These are phyloP conservation scores for Cyclaneusma minus DNA, from an alignment of 2,329 filamentous ascomycete species.

Conservation along the genomic window DNA sequence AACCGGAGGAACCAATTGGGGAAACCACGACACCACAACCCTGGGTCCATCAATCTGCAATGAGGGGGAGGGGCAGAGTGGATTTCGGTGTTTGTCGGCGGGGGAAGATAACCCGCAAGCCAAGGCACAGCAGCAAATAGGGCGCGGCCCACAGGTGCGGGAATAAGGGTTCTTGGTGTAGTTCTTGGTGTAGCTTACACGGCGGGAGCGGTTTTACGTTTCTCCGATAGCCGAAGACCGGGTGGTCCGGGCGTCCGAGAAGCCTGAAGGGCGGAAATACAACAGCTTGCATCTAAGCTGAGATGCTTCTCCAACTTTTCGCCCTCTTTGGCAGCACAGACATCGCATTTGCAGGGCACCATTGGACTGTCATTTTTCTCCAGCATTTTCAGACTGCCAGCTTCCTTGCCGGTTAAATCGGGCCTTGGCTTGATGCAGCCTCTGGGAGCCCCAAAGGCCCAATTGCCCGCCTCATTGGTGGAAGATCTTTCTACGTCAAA, in stretches of 20 bases:
- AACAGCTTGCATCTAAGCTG: background rate
- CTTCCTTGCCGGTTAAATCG: slow-evolving; percentile 2
- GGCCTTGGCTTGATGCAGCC: slow-evolving; percentile 1
- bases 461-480: slow-evolving; percentile 1
- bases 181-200: no score
- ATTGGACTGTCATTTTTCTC: slow-evolving; percentile 1
- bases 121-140: no score
- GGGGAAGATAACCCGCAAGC: no score
- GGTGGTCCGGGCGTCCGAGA: slow-evolving; percentile 1
- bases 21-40: no score
- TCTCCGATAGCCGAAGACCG: background rate
- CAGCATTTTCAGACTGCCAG: background rate
- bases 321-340: background rate
- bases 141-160: no score
- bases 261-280: no score
- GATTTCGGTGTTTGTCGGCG: no score
- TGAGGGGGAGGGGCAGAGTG: no score
- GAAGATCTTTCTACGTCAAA: slow-evolving; percentile 2
- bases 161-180: no score
- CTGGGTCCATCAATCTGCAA: no score
- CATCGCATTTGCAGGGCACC: background rate
- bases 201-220: no score
- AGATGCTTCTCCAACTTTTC: slow-evolving; percentile 1
- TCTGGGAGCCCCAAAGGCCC: slow-evolving; percentile 1
- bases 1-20: no score